These are phyloP conservation scores for Tricholoma sp. DNA, from an alignment of 768 basidiomycete species.

Conservation along the genomic window DNA sequence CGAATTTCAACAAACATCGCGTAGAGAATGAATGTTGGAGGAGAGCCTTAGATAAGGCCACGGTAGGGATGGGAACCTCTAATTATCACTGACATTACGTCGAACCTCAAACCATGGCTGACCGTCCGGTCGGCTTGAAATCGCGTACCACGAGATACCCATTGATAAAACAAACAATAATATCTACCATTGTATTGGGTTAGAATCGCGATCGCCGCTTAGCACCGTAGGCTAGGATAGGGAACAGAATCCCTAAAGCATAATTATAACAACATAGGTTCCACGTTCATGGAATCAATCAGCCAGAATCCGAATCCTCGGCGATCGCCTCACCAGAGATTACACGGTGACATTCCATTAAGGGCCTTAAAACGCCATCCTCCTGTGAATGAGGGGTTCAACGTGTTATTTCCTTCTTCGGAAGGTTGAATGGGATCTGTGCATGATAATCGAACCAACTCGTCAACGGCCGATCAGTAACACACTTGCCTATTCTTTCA, in stretches of 20 bases:
- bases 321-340: constrained; percentile 18
- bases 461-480: neutral
- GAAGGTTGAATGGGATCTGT: constrained; percentile 1
- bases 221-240: neutral
- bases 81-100: neutral
- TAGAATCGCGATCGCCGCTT: neutral
- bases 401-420: constrained; percentile 1
- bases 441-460: neutral
- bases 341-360: neutral
- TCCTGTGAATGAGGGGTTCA: constrained; percentile 12
- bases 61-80: neutral
- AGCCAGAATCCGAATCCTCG: constrained; percentile 13
- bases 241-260: constrained; percentile 4
- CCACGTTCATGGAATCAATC: constrained; percentile 13
- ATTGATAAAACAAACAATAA: neutral
- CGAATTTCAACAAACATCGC: neutral
- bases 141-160: neutral
- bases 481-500: neutral
- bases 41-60: neutral
- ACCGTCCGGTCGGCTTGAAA: neutral
- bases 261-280: constrained; percentile 1
- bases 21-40: neutral
- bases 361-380: constrained; percentile 9
- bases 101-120: neutral
- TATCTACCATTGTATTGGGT: constrained; percentile 5